Base-by-base conservation (phyloP, 2,329 filamentous ascomycete species). In the Kalmusia sp. region DNA sequence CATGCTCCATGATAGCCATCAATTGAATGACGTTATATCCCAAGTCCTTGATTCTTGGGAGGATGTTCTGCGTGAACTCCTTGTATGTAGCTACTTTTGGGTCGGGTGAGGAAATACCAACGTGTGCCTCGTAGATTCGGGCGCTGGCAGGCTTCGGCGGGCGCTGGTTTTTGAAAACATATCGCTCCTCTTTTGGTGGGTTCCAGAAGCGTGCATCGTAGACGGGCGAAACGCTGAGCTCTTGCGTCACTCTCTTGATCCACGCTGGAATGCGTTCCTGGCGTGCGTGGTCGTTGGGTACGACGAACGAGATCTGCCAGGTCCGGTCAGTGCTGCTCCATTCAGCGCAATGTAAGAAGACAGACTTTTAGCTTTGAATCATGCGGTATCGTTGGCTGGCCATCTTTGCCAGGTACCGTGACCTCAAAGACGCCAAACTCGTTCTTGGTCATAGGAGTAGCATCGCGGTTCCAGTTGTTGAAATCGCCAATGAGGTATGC, bases 1-100 rank as follows among this genome's bases (percentile, higher is more conserved):
- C 95, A 77, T 99, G 95, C 73, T 99, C 95, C 93, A 99, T 99
- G 70, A 99, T 84, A 39, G 95, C 95, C 95, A 99, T 99, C 59
- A 99, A 82, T 74, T 99, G 95, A 63, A 99, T 98, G 49, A 93
- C 90, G 72, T 99, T 98, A 81, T 99, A 99, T 34, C 93, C 95
- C 37, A 98, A 81, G 59, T 87, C 80, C 70, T 93, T 89, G 78
- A 99, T 98, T 52, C 93, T 86, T 14, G 93, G 93, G 6, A 99
- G 84, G 83, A 96, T 92, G 74, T 91, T 92, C 68, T 87, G 83
- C 2, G 93, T 98, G 74, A 99, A 99, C 77, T 99, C 93, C 75
- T 97, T 96, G 84, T 96, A 99, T 6, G 92, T 96, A 3, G 95
- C 87, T 33, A 99, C 92, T 62, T 86, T 88, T 58, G 89, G 85